Percentiles rank a stretch among this genome's conserved stretches.
phyloP scores from a whole-genome alignment of 2,329 filamentous ascomycete species.

The Teratosphaeria destructans region DNA sequence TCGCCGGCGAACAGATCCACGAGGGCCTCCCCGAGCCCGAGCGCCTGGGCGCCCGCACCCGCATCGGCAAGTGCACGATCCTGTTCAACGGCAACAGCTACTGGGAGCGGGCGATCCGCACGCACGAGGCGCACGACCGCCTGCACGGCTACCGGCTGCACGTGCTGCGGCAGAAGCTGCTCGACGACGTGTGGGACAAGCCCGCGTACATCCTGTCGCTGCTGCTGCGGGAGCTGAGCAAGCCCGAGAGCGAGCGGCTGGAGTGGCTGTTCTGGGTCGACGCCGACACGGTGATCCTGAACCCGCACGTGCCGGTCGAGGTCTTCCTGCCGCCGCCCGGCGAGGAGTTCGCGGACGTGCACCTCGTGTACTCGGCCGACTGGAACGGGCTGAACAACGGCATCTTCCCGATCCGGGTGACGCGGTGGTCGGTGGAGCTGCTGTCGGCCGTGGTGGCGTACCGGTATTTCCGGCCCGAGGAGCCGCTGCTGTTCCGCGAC shows the following conservation, averaged over 20 bases:
- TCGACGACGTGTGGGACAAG: constrained; percentile 37
- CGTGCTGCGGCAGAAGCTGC: constrained; percentile 31
- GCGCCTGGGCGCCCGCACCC: constrained; percentile 20
- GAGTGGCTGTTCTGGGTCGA: constrained; percentile 37
- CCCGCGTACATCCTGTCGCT: constrained; percentile 34
- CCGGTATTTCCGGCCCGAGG: constrained; percentile 29
- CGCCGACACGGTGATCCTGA: constrained; percentile 35
- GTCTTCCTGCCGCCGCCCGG: constrained; percentile 29
- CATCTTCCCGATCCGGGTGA: constrained; percentile 33
- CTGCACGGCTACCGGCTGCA: constrained; percentile 34
- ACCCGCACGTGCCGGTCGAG: constrained; percentile 32
- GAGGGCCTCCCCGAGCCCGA: constrained; percentile 19
- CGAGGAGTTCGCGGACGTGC: constrained; percentile 24
- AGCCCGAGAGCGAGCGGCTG: constrained; percentile 28
- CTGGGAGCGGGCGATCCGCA: constrained; percentile 32
- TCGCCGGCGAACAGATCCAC: constrained; percentile 13
- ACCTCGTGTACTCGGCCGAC: constrained; percentile 30
- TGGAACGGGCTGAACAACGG: constrained; percentile 35
- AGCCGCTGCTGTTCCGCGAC: constrained; percentile 28
- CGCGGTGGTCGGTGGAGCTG: constrained; percentile 29
- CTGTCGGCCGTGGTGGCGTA: constrained; percentile 31
- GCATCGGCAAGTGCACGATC: constrained; percentile 31
- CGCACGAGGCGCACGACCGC: constrained; percentile 31
- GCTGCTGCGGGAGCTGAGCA: constrained; percentile 29
- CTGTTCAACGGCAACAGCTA: constrained; percentile 29